These are phyloP conservation scores for Sclerotinia nivalis DNA, from an alignment of 2,329 filamentous ascomycete genomes.

Conservation along the genomic window DNA sequence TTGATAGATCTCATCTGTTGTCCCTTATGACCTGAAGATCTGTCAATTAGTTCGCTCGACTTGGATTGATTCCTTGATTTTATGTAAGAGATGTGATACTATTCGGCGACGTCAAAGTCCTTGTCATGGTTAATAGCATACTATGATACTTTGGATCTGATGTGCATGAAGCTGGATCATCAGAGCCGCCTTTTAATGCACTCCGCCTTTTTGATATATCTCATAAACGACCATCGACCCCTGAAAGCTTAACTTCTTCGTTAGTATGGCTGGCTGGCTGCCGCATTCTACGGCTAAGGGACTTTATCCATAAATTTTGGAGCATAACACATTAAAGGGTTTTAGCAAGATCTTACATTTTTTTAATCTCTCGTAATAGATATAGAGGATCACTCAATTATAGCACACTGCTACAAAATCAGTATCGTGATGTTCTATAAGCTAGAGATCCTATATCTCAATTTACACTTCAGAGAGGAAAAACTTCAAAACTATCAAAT, in stretches of 20 bases:
- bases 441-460: too few species aligned
- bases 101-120: conserved; percentile 6
- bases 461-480: too few species aligned
- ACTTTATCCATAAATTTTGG: background rate
- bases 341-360: too few species aligned
- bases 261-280: conserved; percentile 13
- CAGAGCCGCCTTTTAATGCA: conserved; percentile 14
- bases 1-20: conserved; percentile 9
- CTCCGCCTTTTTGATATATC: conserved; percentile 5
- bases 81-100: conserved; percentile 17
- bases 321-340: background rate
- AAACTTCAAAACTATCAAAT: too few species aligned
- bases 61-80: conserved; percentile 1
- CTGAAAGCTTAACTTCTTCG: conserved; percentile 12
- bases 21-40: conserved; percentile 13
- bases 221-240: conserved; percentile 2
- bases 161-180: conserved; percentile 18
- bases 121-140: conserved; percentile 1
- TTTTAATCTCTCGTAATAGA: too few species aligned
- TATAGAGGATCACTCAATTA: too few species aligned
- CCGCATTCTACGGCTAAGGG: background rate
- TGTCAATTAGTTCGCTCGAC: background rate
- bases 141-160: conserved; percentile 14
- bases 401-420: too few species aligned
- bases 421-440: too few species aligned